phyloP scores from a whole-genome alignment of 768 basidiomycete species.

The Termitomyces sp. region DNA sequence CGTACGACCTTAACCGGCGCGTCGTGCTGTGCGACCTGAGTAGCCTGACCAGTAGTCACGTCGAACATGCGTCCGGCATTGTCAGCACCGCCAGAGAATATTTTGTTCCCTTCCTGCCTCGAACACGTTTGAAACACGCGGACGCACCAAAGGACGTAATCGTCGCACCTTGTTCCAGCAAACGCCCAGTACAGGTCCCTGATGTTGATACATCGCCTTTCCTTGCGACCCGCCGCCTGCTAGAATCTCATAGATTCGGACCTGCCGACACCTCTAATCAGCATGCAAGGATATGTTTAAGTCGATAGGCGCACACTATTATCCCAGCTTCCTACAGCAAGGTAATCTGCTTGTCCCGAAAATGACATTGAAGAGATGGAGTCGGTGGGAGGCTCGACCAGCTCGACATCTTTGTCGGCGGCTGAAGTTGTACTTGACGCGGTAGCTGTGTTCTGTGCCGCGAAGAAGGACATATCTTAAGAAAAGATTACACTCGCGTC shows the following conservation, averaged over 20 bases:
- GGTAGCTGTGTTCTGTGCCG: conserved; percentile 7
- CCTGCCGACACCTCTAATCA: conserved; percentile 38
- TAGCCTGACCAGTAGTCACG: conserved; percentile 71
- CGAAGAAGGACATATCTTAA: conserved; percentile 13
- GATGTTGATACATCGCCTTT: conserved; percentile 87
- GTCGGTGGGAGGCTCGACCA: conserved; percentile 76
- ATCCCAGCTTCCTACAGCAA: conserved; percentile 93
- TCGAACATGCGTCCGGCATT: conserved; percentile 95
- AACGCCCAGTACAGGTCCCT: conserved; percentile 82
- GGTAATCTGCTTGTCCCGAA: conserved; percentile 79
- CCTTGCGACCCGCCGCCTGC: conserved; percentile 75
- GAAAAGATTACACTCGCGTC: neutral
- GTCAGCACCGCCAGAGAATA: conserved; percentile 91
- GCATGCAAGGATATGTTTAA: neutral
- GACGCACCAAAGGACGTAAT: neutral
- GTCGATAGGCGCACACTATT: conserved; percentile 61
- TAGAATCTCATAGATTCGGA: conserved; percentile 88
- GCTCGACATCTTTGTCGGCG: conserved; percentile 54
- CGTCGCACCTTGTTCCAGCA: conserved; percentile 84
- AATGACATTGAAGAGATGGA: conserved; percentile 84
- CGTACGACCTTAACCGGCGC: conserved; percentile 79
- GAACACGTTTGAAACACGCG: conserved; percentile 3
- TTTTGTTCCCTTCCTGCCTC: conserved; percentile 78
- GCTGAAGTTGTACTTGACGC: conserved; percentile 7
- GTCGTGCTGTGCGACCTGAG: conserved; percentile 88